Base-by-base conservation (phyloP, 1,139 yeast species). In the Sugiyamaella sp. region DNA sequence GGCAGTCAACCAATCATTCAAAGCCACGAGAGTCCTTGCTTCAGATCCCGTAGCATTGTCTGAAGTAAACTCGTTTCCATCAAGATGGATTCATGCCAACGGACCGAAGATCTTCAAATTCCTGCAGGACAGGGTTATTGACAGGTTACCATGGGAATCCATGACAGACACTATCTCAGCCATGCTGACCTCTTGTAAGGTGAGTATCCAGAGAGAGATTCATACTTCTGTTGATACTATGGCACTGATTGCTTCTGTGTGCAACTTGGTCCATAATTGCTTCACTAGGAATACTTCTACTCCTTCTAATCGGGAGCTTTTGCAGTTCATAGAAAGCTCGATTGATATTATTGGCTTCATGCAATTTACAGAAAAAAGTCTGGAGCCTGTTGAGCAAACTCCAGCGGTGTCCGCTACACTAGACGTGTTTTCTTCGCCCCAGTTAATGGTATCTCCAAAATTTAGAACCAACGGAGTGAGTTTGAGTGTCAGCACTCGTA, bases 161-260 rank as follows among this genome's bases (percentile, higher is more conserved):
- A 32, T 47, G n/a, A 24, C 37, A 19, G 52, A 57, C n/a, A 25
- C 51, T 3, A 56, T 58, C 58, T 40, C 29, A 3, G 49, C 46
- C 14, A 51, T 53, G 32, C 45, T 61, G 24, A 43, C 38, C 10
- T 49, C 58, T 2, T 49, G 60, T 17, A 54, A 53, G 22, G 21
- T 46, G 1, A 47, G 57, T 1, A 47, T 53, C 39, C 61, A 59
- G 42, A 49, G 66, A 25, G 66, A 63, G 24, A 61, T 63, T 19
- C 57, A 62, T 17, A 51, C 58, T 9, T 58, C 65, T 3, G 37
- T 44, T 4, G 65, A 63, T 10, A 60, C 66, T 0, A 49, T 61
- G 57, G 56, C 53, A n/a, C 54, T 57, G 17, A 48, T 63, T 25
- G 63, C 65, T 5, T 52, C 57, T 5, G 33, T 59, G 10, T 57